phyloP scores from a whole-genome alignment of 345 rosid genomes.

The Sisymbrium altissimum region DNA sequence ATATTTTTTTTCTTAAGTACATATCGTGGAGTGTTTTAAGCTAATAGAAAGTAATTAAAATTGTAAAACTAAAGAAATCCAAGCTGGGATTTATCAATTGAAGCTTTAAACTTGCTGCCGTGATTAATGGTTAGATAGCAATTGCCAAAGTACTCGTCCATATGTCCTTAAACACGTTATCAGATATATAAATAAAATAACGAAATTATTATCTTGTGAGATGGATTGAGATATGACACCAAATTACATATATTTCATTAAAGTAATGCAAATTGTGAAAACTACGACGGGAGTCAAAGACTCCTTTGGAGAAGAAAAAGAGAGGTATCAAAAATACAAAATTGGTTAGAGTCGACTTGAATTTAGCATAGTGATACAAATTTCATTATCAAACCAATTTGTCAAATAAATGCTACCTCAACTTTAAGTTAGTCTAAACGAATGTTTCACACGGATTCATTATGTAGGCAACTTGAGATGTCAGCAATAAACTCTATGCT shows the following conservation, averaged over 20 bases:
- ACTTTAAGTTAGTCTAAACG: too few species aligned
- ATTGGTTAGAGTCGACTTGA: background rate
- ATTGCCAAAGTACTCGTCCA: conserved; percentile 3
- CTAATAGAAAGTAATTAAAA: background rate
- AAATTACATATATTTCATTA: background rate
- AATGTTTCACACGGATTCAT: background rate
- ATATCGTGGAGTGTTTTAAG: conserved; percentile 10
- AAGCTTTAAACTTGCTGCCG: background rate
- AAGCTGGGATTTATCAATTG: conserved; percentile 1
- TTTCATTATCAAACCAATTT: background rate
- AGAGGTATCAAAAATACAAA: too few species aligned
- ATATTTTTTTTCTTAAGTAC: background rate
- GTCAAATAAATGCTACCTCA: too few species aligned
- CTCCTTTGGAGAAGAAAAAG: background rate
- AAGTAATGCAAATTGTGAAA: background rate
- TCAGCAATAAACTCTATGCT: conserved; percentile 6
- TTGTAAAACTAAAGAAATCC: background rate
- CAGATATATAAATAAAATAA: background rate
- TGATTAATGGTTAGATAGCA: background rate
- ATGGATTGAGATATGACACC: conserved; percentile 28
- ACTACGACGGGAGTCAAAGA: background rate
- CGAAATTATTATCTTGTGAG: background rate
- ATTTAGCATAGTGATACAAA: background rate
- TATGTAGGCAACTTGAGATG: conserved; percentile 16
- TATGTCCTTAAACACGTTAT: conserved; percentile 8